Evolutionary conservation across 129 eudicot species (phyloP), one percentile per base, ranked within the genome.

Genomic region (Lonicera japonica): DNA sequence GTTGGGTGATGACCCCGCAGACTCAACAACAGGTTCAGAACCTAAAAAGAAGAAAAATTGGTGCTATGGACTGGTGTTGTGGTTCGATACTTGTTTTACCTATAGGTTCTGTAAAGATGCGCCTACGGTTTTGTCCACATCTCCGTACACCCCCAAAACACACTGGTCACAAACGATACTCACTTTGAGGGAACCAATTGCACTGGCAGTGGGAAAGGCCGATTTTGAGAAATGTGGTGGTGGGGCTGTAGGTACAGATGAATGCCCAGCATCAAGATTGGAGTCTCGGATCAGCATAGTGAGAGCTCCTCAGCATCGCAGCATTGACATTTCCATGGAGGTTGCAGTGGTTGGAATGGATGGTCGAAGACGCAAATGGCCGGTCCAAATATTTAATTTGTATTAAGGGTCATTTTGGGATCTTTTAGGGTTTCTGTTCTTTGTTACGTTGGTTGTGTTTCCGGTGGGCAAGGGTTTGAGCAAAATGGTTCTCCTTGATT

Each of bases 141-240:
- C 94, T 8, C 97, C 95, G 11, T 87, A 79, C 45, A 68, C 76
- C 55, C 87, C 83, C 54, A 73, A 74, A 51, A 90, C 95, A 23
- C 97, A 90, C 58, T 90, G 97, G 97, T 79, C 90, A 8, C 97
- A 90, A 38, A 87, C 97, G 0, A 63, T 90, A 50, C 81, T 90
- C 46, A 86, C 97, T 56, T 81, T 90, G 65, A 21, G 58, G 63
- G 96, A 87, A 60, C 95, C 98, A 47, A 78, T 91, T 65, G 79
- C 86, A 46, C 43, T 91, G 19, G 40, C 83, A 51, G 70, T 79
- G 8, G 75, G 66, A 43, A 66, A 46, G 38, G 17, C 36, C 21
- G 57, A 16, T 16, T 34, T 48, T 36, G 38, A 60, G 21, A 56
- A 68, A 55, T 61, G 63, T 0, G 79, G 60, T n/a, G 48, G 63